phyloP scores from a whole-genome alignment of 2,329 filamentous ascomycete genomes.

The Fusarium sp. region DNA sequence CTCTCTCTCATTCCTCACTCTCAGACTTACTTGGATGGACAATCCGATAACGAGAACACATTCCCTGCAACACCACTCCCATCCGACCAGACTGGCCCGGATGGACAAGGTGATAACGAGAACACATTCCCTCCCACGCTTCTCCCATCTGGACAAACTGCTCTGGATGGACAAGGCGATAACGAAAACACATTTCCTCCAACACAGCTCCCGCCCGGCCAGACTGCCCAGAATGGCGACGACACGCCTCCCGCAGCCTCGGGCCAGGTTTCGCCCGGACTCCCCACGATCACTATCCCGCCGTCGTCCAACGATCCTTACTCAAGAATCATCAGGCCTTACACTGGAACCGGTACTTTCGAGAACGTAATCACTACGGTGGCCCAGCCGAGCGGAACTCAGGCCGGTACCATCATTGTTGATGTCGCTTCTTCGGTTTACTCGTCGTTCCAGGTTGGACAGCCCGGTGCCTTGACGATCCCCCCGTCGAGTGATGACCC shows the following conservation, averaged over 20 bases:
- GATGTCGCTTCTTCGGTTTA: constrained; percentile 36
- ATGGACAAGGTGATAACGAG: not conserved
- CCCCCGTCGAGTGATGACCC: constrained; percentile 34
- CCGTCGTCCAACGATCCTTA: constrained; percentile 34
- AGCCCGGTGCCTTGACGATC: constrained; percentile 35
- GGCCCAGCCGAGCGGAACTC: constrained; percentile 34
- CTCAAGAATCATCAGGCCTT: constrained; percentile 37
- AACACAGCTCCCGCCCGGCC: not conserved
- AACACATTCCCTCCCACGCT: constrained; percentile 9
- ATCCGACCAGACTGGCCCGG: not conserved
- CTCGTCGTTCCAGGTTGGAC: constrained; percentile 33
- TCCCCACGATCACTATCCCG: constrained; percentile 37
- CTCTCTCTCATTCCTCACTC: not conserved
- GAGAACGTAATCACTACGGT: constrained; percentile 38
- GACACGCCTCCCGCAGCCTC: not conserved
- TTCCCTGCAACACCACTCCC: not conserved
- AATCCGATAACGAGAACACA: not conserved
- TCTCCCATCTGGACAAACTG: not conserved
- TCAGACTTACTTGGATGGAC: not conserved
- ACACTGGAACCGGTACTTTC: constrained; percentile 33
- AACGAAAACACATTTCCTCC: constrained; percentile 24
- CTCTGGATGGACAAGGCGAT: too few species aligned
- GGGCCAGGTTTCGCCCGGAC: not conserved
- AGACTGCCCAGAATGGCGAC: not conserved
- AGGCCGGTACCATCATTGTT: constrained; percentile 32